phyloP scores from a whole-genome alignment of 2,329 filamentous ascomycete genomes.

The Aspergillus awamori region DNA sequence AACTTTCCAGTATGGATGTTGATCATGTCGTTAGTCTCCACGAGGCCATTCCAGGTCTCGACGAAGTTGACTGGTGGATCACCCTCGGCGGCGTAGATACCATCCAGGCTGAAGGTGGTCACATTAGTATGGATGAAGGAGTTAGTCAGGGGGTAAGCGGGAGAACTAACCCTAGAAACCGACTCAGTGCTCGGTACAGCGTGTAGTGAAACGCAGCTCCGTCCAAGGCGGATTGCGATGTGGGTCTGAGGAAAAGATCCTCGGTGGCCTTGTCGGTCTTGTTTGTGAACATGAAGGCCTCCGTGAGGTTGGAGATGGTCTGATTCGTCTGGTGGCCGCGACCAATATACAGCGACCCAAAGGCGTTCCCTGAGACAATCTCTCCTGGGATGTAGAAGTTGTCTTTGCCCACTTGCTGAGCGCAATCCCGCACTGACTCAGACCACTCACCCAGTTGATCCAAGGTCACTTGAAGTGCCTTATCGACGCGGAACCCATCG shows the following conservation, averaged over 20 bases:
- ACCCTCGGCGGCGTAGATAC: slow-evolving; percentile 55
- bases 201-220: slow-evolving; percentile 65
- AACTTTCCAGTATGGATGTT: slow-evolving; percentile 59
- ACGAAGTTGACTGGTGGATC: slow-evolving; percentile 58
- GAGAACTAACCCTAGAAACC: slow-evolving; percentile 53
- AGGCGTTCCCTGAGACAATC: slow-evolving; percentile 62
- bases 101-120: slow-evolving; percentile 47
- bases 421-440: slow-evolving; percentile 58
- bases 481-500: slow-evolving; percentile 67
- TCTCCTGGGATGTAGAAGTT: slow-evolving; percentile 68
- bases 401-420: slow-evolving; percentile 55
- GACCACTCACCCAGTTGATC: slow-evolving; percentile 63
- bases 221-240: slow-evolving; percentile 58
- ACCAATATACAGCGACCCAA: slow-evolving; percentile 64
- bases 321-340: slow-evolving; percentile 60
- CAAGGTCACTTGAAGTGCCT: slow-evolving; percentile 64
- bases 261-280: background rate
- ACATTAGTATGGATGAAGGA: background rate
- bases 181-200: slow-evolving; percentile 60
- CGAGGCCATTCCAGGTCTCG: slow-evolving; percentile 57
- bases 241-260: slow-evolving; percentile 54
- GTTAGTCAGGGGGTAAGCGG: background rate
- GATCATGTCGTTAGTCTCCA: slow-evolving; percentile 60
- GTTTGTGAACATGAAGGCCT: slow-evolving; percentile 38
- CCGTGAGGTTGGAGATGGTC: slow-evolving; percentile 50